A percentile compares a stretch with the other conserved stretches of the same genome.
These are phyloP conservation scores for Cercophora sp. DNA, from an alignment of 495 filamentous ascomycete species.

Conservation along the genomic window DNA sequence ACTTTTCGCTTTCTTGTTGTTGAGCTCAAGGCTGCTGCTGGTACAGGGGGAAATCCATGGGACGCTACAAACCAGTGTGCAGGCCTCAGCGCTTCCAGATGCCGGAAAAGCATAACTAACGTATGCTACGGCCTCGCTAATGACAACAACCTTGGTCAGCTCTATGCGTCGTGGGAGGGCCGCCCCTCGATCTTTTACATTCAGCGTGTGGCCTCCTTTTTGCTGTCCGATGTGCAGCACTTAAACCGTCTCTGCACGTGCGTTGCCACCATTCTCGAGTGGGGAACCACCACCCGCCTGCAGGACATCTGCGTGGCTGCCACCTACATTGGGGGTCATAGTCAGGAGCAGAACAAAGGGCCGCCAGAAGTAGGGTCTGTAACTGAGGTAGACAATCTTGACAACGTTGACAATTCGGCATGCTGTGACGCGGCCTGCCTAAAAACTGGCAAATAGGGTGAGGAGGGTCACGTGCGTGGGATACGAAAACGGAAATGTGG, in stretches of 20 bases:
- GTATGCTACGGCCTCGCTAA: slow-evolving; percentile 7
- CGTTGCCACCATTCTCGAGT: slow-evolving; percentile 4
- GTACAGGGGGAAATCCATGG: slow-evolving; percentile 7
- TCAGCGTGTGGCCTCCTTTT: slow-evolving; percentile 2
- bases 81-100: slow-evolving; percentile 1
- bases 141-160: slow-evolving; percentile 10
- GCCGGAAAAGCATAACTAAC: background rate
- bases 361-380: too few relatives aligned
- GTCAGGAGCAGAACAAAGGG: too few relatives aligned
- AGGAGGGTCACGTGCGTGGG: too few relatives aligned
- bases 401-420: too few relatives aligned
- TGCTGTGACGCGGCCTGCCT: too few relatives aligned
- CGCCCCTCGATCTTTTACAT: background rate
- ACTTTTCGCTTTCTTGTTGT: slow-evolving; percentile 7
- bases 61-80: slow-evolving; percentile 10
- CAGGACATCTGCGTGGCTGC: slow-evolving; percentile 1
- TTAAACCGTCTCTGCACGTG: background rate
- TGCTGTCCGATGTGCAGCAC: slow-evolving; percentile 3
- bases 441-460: too few relatives aligned
- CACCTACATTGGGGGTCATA: too few relatives aligned
- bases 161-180: slow-evolving; percentile 5
- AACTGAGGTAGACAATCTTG: too few relatives aligned
- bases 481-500: too few relatives aligned
- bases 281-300: slow-evolving; percentile 2
- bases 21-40: slow-evolving; percentile 9